phyloP scores from a whole-genome alignment of 805 yeast species.

The Starmerella bacillaris region DNA sequence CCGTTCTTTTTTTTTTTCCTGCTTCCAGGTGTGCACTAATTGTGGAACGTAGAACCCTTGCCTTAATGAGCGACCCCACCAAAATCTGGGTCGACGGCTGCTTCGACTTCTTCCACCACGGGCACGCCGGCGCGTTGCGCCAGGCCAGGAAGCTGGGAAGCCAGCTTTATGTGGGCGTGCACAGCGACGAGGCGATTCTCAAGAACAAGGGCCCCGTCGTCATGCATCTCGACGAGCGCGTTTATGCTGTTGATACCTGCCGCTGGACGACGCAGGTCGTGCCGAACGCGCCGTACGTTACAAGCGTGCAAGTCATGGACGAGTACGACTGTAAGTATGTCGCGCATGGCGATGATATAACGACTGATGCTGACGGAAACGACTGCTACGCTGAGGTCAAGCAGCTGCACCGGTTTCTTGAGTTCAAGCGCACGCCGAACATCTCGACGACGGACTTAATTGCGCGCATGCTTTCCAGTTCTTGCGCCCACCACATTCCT shows the following conservation, averaged over 20 bases:
- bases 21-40: no score
- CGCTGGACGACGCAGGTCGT: slow-evolving; percentile 68
- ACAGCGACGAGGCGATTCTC: slow-evolving; percentile 72
- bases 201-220: slow-evolving; percentile 86
- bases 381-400: slow-evolving; percentile 80
- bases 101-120: slow-evolving; percentile 95
- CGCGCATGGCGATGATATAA: slow-evolving; percentile 97
- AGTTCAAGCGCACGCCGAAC: slow-evolving; percentile 87
- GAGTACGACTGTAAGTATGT: slow-evolving; percentile 62
- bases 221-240: slow-evolving; percentile 64
- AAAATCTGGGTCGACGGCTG: slow-evolving; percentile 94
- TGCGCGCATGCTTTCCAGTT: slow-evolving; percentile 57
- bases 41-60: no score
- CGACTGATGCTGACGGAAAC: slow-evolving; percentile 87
- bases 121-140: slow-evolving; percentile 86
- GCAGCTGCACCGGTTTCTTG: slow-evolving; percentile 65
- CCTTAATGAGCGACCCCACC: no score
- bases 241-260: slow-evolving; percentile 73
- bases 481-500: slow-evolving; percentile 38
- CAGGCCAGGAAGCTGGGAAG: slow-evolving; percentile 77
- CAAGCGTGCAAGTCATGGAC: slow-evolving; percentile 67
- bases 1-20: no score
- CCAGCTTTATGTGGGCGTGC: slow-evolving; percentile 72
- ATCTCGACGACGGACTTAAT: slow-evolving; percentile 91
- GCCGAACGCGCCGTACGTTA: slow-evolving; percentile 79